Base-by-base conservation (phyloP, 2,329 filamentous ascomycete genomes). In the Cryphonectria nitschkei region DNA sequence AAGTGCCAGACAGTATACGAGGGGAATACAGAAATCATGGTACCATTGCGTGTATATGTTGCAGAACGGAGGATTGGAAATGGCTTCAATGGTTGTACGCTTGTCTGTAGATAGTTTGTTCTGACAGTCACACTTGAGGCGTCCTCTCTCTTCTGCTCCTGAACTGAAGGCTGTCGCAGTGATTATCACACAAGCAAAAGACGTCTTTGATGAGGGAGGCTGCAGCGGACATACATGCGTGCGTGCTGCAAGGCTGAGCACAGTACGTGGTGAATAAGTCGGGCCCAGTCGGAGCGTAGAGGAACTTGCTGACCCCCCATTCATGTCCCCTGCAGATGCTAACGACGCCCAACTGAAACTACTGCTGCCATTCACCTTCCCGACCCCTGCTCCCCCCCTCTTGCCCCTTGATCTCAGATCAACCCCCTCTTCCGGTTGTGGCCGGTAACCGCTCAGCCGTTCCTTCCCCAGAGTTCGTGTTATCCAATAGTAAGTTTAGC, bases 271-370 rank as follows among this genome's bases (percentile, higher is more conserved):
- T 16, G n/a, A 64, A 52, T 19, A 32, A 9, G 43, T 50, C 71
- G 71, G 71, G 71, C 70, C 65, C 65, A 68, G 9, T 64, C 71
- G 71, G 71, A 70, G 70, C 34, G 52, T 46, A 39, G 64, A 60
- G 34, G 60, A 60, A 66, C 50, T 32, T 63, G 41, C n/a, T 64
- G 58, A 52, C 39, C 26, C 26, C 26, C 26, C 37, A 61, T 63
- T 61, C 26, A n/a, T 54, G 11, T 67, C 22, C 34, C 52, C 46
- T 65, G 56, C 41, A 60, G 37, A 5, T 43, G 41, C 34, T 43
- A 43, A 14, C 41, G 6, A 34, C 13, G 13, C 11, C 41, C 43
- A 50, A 22, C 43, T 46, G 43, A 41, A 41, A 41, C 43, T 14
- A 3, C 43, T 39, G 37, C 8, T 50, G 46, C 6, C 11, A 7